Evolutionary conservation across 2,329 filamentous ascomycete genomes (phyloP), one percentile per base, ranked within the genome.

Genomic region (Cladosporium sp.): DNA sequence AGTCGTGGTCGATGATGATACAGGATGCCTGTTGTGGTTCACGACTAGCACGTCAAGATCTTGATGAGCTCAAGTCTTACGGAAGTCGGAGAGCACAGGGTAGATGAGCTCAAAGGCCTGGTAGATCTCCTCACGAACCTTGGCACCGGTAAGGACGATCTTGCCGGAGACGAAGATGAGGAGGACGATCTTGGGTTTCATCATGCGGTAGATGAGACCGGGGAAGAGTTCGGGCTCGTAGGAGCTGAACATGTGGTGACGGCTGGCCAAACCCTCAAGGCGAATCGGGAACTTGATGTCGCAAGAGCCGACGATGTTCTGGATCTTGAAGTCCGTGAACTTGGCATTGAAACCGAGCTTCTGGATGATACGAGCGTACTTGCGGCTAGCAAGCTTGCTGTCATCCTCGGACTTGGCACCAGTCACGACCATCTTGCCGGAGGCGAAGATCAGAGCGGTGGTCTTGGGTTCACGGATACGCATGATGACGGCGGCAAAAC

Each of bases 321-420:
- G 91, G 65, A 98, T 98, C 82, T 97, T 98, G 77, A 98, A 98
- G 71, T 98, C 93, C 59, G 91, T 96, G 73, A 98, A 97, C 82
- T 96, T 96, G 64, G 93, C 92, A 62, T 96, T 95, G 80, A 98
- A 98, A 56, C 93, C 93, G 54, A 98, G 88, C 78, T 98, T 98
- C 79, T 98, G 93, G 63, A 98, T 97, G 72, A 98, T 97, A 65
- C 93, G 91, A 47, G 93, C 93, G 68, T 97, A 97, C 74, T 98
- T 98, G 74, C 92, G 85, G 53, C 87, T 93, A 7, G 93, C 93
- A 65, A 98, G 84, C 76, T 96, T 96, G 53, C 89, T 95, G 69
- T 97, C 93, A 69, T 97, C 93, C 68, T 97, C 93, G 1, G 89
- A 95, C 74, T 97, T 97, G 56, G 92, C 92, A 75, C 92, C 92